Base-by-base conservation (phyloP, 257 asterid species). In the Paulownia fortunei region DNA sequence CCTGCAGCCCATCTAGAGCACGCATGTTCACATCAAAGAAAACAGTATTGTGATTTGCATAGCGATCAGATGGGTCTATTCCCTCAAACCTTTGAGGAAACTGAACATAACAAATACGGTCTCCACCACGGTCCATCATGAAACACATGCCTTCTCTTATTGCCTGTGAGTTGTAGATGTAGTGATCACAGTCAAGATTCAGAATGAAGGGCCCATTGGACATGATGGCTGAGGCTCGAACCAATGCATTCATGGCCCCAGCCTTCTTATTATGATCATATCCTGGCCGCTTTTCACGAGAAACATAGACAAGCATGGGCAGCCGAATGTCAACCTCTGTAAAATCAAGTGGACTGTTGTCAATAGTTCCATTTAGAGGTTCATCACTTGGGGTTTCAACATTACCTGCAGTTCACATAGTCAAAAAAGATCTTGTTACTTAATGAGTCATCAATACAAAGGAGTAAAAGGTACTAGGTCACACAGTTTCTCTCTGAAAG, bases 261-360 rank as follows among this genome's bases (percentile, higher is more conserved):
- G 98, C 98, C 86, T 93, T 93, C 82, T 93, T 93, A 80, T 93
- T 93, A 88, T 93, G 98, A 82, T 93, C 98, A 68, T 93, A 93
- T 0, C 97, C 96, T 0, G 98, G 97, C 13, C 98, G 92, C 71
- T 93, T 93, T 79, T 93, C 97, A 32, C 97, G 96, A 32, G 98
- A 93, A 39, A 91, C 96, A 27, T 93, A 93, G 69, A 93, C 98
- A 37, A 93, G 88, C 91, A 93, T 39, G 26, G 98, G 98, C 59
- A 93, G 92, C 42, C 98, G 94, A 76, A 93, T 93, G 84, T 93
- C 98, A 0, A 90, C 88, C 61, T 93, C 98, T 1, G 87, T 69
- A 27, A 88, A 84, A 77, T 89, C 96, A 55, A 91, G 80, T 2
- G 93, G 93, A 75, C 77, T 83, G 54, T 74, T 74, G 3, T 91